phyloP scores from a whole-genome alignment of 176 grass and related monocot genomes.

The Themeda triandra region DNA sequence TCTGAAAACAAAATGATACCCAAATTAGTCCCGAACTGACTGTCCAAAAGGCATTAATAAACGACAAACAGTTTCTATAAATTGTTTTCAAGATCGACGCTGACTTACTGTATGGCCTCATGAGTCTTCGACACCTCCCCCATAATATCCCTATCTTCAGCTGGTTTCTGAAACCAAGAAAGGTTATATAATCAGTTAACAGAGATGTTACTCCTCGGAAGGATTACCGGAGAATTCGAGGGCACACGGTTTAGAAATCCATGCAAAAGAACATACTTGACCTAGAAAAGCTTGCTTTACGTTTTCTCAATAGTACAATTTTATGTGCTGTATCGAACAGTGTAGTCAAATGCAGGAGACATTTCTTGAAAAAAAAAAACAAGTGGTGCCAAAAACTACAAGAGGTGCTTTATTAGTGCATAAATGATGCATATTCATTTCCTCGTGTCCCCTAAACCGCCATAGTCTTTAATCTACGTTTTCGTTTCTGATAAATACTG shows the following conservation, averaged over 20 bases:
- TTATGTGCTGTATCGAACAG: neutral
- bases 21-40: neutral
- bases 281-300: neutral
- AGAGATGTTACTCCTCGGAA: neutral
- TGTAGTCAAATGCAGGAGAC: neutral
- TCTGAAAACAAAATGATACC: constrained; percentile 37
- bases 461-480: neutral
- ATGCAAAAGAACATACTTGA: neutral
- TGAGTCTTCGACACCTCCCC: constrained; percentile 64
- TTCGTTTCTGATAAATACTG: neutral
- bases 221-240: neutral
- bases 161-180: constrained; percentile 73
- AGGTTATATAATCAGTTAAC: neutral
- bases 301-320: neutral
- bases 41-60: neutral
- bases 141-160: constrained; percentile 62
- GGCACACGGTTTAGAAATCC: neutral
- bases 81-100: constrained; percentile 10
- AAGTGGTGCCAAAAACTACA: neutral
- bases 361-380: neutral
- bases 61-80: neutral
- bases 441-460: neutral
- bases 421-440: constrained; percentile 14
- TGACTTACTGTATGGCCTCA: constrained; percentile 77
- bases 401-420: neutral